Conservation (phyloP, 2,329 filamentous ascomycete genomes). For the Trichoderma guizhouense region DNA sequence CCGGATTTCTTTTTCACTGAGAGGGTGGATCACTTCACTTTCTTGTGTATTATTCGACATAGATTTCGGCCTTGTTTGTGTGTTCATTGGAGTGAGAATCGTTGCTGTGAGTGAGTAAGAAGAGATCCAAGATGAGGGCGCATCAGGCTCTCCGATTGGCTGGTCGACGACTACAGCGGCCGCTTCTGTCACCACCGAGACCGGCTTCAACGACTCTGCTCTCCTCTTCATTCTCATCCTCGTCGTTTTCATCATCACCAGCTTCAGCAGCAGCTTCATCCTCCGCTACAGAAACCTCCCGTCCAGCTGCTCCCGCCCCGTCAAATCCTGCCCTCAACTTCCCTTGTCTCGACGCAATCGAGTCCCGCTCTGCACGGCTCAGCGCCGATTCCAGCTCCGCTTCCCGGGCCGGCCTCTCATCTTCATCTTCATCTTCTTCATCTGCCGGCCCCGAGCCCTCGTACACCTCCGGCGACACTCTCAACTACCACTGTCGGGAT, state of each 20-base stretch:
- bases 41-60: not conserved
- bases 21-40: not conserved
- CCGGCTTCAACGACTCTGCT: constrained; percentile 19
- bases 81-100: not conserved
- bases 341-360: constrained; percentile 82
- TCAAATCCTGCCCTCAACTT: constrained; percentile 87
- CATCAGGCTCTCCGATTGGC: constrained; percentile 16
- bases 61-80: not conserved
- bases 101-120: no score
- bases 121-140: constrained; percentile 16
- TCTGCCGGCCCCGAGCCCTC: constrained; percentile 76
- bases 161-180: constrained; percentile 17
- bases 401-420: constrained; percentile 44
- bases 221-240: constrained; percentile 38
- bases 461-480: constrained; percentile 86
- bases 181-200: constrained; percentile 29
- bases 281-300: not conserved
- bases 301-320: constrained; percentile 34
- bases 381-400: constrained; percentile 39
- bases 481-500: constrained; percentile 68
- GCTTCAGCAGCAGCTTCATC: not conserved
- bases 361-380: constrained; percentile 72
- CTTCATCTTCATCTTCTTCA: constrained; percentile 46
- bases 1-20: not conserved
- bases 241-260: constrained; percentile 20